phyloP scores from a whole-genome alignment of 2,329 filamentous ascomycete species.

The Diaporthe nobilis region DNA sequence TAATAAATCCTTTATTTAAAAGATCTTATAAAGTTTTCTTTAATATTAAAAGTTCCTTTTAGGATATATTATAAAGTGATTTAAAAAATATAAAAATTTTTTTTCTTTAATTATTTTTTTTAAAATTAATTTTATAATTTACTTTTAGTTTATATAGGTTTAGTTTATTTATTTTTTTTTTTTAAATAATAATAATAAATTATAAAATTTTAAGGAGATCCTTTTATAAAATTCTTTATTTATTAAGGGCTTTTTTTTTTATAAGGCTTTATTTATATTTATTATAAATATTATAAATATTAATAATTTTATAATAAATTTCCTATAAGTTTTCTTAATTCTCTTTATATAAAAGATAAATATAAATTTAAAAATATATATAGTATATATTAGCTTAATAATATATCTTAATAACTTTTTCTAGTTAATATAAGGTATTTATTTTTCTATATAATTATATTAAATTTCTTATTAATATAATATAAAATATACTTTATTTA shows the following conservation, averaged over 20 bases:
- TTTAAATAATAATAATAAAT: background rate
- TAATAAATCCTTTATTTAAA: background rate
- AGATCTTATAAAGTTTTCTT: background rate
- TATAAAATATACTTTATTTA: background rate
- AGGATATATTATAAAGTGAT: background rate
- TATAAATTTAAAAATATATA: background rate
- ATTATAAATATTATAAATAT: background rate
- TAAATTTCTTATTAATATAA: background rate
- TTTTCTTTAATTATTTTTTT: background rate
- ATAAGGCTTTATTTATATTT: background rate
- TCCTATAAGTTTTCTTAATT: background rate
- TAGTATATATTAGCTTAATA: background rate
- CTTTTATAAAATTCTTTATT: background rate
- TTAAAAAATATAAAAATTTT: background rate
- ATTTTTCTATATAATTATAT: background rate
- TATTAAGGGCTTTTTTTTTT: background rate
- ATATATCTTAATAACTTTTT: background rate
- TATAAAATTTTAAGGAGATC: background rate
- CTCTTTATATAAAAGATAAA: background rate
- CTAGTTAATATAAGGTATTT: background rate
- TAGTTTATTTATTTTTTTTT: background rate
- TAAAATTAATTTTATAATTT: background rate
- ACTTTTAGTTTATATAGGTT: background rate
- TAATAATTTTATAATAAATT: background rate
- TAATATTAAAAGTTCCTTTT: background rate